phyloP scores from a whole-genome alignment of 352 stramenopile species.

The Pythium utonaiense region DNA sequence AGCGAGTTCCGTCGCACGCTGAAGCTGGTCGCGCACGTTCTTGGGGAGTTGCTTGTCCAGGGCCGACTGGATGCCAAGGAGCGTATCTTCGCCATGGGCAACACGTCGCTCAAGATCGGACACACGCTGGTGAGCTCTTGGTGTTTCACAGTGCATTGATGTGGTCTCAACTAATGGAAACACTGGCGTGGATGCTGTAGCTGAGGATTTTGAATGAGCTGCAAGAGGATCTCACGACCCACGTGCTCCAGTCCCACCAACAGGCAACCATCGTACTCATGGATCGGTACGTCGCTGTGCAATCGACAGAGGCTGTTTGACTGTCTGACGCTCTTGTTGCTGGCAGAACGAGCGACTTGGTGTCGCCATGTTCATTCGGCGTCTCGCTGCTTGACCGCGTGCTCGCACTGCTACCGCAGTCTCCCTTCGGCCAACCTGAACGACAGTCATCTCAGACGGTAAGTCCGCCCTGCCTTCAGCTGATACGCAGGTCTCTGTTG shows the following conservation, averaged over 20 bases:
- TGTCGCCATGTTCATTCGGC: conserved; percentile 56
- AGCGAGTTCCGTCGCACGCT: conserved; percentile 53
- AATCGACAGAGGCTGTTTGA: neutral
- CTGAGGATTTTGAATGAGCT: conserved; percentile 58
- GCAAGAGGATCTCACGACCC: conserved; percentile 40
- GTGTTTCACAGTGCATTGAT: neutral
- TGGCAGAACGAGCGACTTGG: conserved; percentile 58
- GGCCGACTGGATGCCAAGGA: conserved; percentile 59
- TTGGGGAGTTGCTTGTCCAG: conserved; percentile 52
- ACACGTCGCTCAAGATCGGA: conserved; percentile 74
- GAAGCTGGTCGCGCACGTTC: conserved; percentile 58
- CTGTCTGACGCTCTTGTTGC: neutral
- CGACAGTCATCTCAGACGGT: conserved; percentile 7
- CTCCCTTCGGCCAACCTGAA: conserved; percentile 14
- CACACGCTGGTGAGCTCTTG: conserved; percentile 51
- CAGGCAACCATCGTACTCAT: conserved; percentile 59
- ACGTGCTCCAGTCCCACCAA: conserved; percentile 36
- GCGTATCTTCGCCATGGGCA: conserved; percentile 64
- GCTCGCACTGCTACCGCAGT: conserved; percentile 58
- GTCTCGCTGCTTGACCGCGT: conserved; percentile 69
- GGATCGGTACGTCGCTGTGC: conserved; percentile 40
- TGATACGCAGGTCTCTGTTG: neutral
- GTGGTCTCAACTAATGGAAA: neutral
- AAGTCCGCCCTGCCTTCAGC: neutral
- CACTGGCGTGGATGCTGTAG: conserved; percentile 11